Evolutionary conservation across 768 basidiomycete species (phyloP).

Genomic region (Antrodiella citrinella): DNA sequence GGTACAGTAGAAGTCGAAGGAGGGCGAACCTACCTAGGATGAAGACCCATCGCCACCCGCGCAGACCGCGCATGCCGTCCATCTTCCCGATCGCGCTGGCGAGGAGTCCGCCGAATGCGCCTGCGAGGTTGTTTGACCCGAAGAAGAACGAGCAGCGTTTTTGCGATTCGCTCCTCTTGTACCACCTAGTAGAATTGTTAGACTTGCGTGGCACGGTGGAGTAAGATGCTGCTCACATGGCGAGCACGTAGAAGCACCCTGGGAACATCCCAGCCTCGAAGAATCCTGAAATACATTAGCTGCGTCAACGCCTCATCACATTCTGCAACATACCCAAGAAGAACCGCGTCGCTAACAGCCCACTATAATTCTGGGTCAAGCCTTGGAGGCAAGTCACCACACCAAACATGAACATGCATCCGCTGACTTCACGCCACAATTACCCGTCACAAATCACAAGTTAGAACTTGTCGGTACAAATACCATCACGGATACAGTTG

Average conservation of each 20-base stretch:
- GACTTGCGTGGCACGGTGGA: neutral
- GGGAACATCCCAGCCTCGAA: conserved; percentile 11
- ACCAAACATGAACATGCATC: conserved; percentile 24
- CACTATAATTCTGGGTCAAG: conserved; percentile 19
- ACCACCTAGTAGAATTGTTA: conserved; percentile 19
- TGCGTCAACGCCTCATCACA: too few species aligned
- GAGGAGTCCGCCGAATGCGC: conserved; percentile 20
- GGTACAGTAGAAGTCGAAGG: too few species aligned
- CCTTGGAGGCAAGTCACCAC: conserved; percentile 20
- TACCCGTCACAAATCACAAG: neutral
- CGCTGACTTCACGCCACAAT: too few species aligned
- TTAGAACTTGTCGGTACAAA: neutral
- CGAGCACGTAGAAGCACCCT: conserved; percentile 20
- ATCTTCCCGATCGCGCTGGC: conserved; percentile 15
- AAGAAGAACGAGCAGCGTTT: conserved; percentile 21
- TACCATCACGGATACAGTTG: neutral
- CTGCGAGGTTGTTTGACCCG: conserved; percentile 24
- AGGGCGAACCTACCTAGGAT: conserved; percentile 10
- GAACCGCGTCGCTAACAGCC: conserved; percentile 26
- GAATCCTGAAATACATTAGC: conserved; percentile 6
- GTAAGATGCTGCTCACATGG: conserved; percentile 12
- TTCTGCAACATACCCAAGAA: conserved; percentile 23
- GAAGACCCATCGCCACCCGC: conserved; percentile 17
- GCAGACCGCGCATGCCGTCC: conserved; percentile 10
- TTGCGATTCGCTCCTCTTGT: conserved; percentile 22